Evolutionary conservation across 2,329 filamentous ascomycete species (phyloP), one percentile per base, ranked within the genome.

Genomic region (Samsoniella hepiali): DNA sequence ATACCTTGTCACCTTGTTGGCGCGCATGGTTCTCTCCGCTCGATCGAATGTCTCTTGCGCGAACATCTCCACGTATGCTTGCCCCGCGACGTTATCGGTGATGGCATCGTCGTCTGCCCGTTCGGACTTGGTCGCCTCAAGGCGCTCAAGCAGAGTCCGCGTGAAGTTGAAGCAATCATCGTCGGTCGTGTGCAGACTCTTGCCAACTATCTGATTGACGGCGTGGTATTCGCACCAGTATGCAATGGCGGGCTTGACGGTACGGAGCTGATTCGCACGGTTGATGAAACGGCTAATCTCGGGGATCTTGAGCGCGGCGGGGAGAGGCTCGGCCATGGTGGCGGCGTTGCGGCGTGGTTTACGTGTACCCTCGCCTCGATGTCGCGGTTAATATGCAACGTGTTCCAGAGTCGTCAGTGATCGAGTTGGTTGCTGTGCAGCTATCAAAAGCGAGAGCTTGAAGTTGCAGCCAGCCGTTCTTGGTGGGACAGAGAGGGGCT

Each of bases 191-290:
- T 98, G 94, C 47, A 98, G 85, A 51, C 87, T 84, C 73, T 89
- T 91, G 59, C 85, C 82, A 15, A 99, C 86, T 68, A 99, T 96
- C 73, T 96, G 91, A 71, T 98, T 93, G 54, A 97, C 90, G 32
- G 95, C 91, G 82, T 91, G 95, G 76, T 95, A 97, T 72, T 96
- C 89, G 75, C 94, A 95, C 93, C 94, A 98, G 76, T 98, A 99
- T 67, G 93, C 84, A 69, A 98, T 85, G 65, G 95, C 91, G 9
- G 95, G 95, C 76, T 94, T 95, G 72, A 88, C 86, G 64, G 84
- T 84, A 74, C 94, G 90, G 56, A 99, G 85, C 79, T 99, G 94
- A 42, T 86, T 84, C 40, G 92, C 94, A 71, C 94, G 88, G 62
- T 88, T 84, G 66, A 93, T 88, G 75, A 96, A 97, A 65, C 92